A percentile compares a stretch with the other conserved stretches of the same genome.
These are phyloP conservation scores for Taxillus chinensis DNA, from an alignment of 164 flowering plant species.

Conservation along the genomic window DNA sequence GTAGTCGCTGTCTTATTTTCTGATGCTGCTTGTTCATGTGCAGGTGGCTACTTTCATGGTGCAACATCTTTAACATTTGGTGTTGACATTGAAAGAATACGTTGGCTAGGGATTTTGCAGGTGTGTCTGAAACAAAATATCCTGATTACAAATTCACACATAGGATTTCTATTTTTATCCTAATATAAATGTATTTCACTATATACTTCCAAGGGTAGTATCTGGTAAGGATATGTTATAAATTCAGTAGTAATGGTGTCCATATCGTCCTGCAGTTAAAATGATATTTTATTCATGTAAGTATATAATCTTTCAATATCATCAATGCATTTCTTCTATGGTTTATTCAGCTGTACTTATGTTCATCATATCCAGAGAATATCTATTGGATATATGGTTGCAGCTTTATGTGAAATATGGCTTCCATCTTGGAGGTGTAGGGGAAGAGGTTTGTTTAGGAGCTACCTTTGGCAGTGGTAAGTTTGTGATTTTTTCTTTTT, in stretches of 20 bases:
- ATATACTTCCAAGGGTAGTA: no score
- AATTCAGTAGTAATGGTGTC: no score
- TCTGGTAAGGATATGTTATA: no score
- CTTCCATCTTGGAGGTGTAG: slow-evolving; percentile 21
- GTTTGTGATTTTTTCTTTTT: not conserved
- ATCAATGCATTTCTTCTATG: not conserved
- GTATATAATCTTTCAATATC: no score
- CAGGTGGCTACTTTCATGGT: slow-evolving; percentile 80
- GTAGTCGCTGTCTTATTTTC: not conserved
- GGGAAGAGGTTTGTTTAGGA: slow-evolving; percentile 17
- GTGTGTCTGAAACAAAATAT: slow-evolving; percentile 14
- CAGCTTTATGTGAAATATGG: slow-evolving; percentile 72
- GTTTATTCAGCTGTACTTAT: not conserved
- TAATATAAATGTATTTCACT: no score
- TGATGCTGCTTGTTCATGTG: not conserved
- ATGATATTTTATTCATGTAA: not conserved
- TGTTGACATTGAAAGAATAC: slow-evolving; percentile 48
- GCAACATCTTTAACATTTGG: slow-evolving; percentile 57
- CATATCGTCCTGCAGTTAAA: not conserved
- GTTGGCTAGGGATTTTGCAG: slow-evolving; percentile 72
- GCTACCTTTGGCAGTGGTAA: slow-evolving; percentile 50
- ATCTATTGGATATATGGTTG: slow-evolving; percentile 49
- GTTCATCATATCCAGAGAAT: slow-evolving; percentile 43
- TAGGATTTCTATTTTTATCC: no score
- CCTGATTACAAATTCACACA: not conserved